phyloP scores from a whole-genome alignment of 208 protist species.

The Acanthamoeba rhysodes region DNA sequence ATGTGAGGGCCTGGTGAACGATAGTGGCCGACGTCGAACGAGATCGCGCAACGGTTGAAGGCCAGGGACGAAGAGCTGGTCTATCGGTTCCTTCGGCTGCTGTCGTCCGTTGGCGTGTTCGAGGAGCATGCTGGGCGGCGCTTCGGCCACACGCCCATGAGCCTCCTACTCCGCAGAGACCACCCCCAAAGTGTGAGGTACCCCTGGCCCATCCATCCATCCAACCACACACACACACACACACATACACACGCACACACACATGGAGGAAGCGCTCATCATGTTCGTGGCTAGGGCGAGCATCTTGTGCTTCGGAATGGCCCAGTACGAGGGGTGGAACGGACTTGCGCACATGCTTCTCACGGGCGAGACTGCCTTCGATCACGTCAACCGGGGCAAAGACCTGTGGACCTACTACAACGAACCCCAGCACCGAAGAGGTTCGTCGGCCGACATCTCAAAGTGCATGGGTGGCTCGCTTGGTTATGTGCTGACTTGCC shows the following conservation, averaged over 20 bases:
- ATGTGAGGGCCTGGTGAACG: neutral
- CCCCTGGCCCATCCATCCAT: no score
- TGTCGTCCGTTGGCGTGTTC: constrained; percentile 69
- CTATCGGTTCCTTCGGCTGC: constrained; percentile 42
- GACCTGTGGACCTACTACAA: constrained; percentile 65
- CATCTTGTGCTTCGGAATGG: constrained; percentile 39
- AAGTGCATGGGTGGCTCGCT: no score
- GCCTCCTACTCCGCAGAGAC: constrained; percentile 33
- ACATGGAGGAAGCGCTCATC: neutral
- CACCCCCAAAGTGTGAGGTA: constrained; percentile 50
- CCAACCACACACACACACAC: no score
- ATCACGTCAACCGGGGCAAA: neutral
- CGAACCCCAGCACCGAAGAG: neutral
- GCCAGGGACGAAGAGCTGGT: constrained; percentile 15
- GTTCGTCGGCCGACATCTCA: neutral
- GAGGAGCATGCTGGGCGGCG: constrained; percentile 42
- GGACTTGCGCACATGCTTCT: constrained; percentile 33
- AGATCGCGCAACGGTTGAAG: constrained; percentile 37
- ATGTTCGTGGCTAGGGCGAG: neutral
- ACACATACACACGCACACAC: no score
- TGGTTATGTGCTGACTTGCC: neutral
- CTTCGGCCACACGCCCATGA: constrained; percentile 24
- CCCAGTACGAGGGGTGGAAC: constrained; percentile 56
- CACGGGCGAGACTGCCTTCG: neutral
- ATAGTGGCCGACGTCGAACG: neutral